These are phyloP conservation scores for Penicillium frequentans DNA, from an alignment of 2,329 filamentous ascomycete species.

Conservation along the genomic window DNA sequence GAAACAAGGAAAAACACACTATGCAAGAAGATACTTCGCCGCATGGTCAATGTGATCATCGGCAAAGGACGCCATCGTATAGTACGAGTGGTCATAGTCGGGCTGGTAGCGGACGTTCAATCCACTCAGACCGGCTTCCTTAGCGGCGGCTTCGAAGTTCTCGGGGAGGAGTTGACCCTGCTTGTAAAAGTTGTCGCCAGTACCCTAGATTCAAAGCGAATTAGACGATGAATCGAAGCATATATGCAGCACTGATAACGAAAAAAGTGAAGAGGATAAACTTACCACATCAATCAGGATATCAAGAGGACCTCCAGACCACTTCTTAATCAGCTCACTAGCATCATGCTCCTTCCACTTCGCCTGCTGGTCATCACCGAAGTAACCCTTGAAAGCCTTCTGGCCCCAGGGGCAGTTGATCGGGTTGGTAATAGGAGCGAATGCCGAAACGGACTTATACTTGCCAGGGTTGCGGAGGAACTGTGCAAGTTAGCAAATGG, in stretches of 20 bases:
- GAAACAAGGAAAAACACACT: slow-evolving; percentile 41
- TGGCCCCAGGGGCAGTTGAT: slow-evolving; percentile 85
- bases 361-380: slow-evolving; percentile 69
- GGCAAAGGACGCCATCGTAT: slow-evolving; percentile 87
- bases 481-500: slow-evolving; percentile 29
- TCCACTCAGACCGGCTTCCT: slow-evolving; percentile 70
- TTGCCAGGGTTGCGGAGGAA: slow-evolving; percentile 88
- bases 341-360: slow-evolving; percentile 90
- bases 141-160: slow-evolving; percentile 80
- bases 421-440: slow-evolving; percentile 88
- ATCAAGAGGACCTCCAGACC: slow-evolving; percentile 67
- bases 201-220: slow-evolving; percentile 59
- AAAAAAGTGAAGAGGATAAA: slow-evolving; percentile 22
- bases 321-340: slow-evolving; percentile 79
- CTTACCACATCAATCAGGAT: slow-evolving; percentile 83
- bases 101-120: slow-evolving; percentile 80
- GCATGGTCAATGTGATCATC: slow-evolving; percentile 90
- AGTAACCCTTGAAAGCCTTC: slow-evolving; percentile 91
- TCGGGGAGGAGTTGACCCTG: slow-evolving; percentile 89
- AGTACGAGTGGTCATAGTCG: slow-evolving; percentile 97
- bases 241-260: background rate
- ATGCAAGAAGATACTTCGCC: slow-evolving; percentile 74
- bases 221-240: background rate
- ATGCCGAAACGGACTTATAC: slow-evolving; percentile 87
- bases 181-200: slow-evolving; percentile 95